Base-by-base conservation (phyloP, 192 early-diverging fungal genomes). In the Entomortierella chlamydospora region DNA sequence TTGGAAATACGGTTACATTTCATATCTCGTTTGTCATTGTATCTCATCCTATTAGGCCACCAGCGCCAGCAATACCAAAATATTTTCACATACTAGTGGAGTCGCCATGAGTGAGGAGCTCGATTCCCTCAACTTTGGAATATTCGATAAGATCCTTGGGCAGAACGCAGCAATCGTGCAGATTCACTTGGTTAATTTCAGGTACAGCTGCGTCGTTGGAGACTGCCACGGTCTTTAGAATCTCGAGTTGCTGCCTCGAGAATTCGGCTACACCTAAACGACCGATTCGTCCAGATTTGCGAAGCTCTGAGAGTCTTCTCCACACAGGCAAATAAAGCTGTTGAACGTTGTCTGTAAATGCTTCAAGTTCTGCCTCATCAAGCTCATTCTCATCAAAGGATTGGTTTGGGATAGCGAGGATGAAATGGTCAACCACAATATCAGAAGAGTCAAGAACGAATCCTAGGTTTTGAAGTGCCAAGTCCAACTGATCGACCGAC, bases 231-330 rank as follows among this genome's bases (percentile, higher is more conserved):
- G 53, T 26, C 41, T 83, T 72, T 23, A 87, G 56, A 12, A 58
- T 29, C 25, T 68, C 62, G 3, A 87, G 34, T 18, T 83, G 66
- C 7, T 64, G 43, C 5, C 70, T 64, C 0, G 73, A 73, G 42
- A 83, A 83, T 42, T 87, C 86, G 30, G 83, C 70, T 18, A 87
- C 84, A 33, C 86, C 86, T 28, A 87, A 56, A 12, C 72, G 71
- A 25, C 59, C 68, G 26, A 85, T 80, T 4, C 39, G 33, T n/a
- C 82, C 84, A 12, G 50, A 30, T 31, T 59, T 37, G 30, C 80
- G 78, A 52, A 72, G 62, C 10, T 64, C 59, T 50, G 83, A 81
- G 1, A 81, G 61, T 52, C 64, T 28, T 41, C 49, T 47, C 68
- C 70, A 73, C 17, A 71, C 63, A 22, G 70, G 68, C 18, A 71